These are phyloP conservation scores for Starmera amethionina DNA, from an alignment of 805 yeast genomes.

Conservation along the genomic window DNA sequence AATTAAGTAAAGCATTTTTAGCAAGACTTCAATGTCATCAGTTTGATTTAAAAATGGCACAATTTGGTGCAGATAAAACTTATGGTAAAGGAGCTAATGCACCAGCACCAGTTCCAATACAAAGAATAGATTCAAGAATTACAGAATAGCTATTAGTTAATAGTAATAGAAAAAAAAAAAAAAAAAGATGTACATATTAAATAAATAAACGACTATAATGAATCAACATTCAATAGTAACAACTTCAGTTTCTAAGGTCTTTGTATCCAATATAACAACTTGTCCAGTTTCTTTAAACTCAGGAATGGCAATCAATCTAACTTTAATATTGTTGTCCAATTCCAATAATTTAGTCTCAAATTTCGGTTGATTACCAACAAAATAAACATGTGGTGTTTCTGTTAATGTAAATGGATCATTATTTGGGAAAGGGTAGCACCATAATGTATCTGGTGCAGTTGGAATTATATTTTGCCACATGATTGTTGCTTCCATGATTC, in stretches of 20 bases:
- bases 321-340: conserved; percentile 27
- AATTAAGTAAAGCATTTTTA: conserved; percentile 42
- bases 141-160: neutral
- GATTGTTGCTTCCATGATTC: conserved; percentile 57
- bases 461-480: conserved; percentile 86
- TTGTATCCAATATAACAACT: conserved; percentile 50
- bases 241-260: conserved; percentile 44
- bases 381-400: conserved; percentile 79
- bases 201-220: neutral
- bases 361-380: conserved; percentile 73
- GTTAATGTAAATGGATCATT: conserved; percentile 73
- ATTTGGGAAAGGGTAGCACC: conserved; percentile 75
- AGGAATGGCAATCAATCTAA: conserved; percentile 61
- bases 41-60: conserved; percentile 35
- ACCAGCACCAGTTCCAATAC: conserved; percentile 40
- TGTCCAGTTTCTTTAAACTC: conserved; percentile 57
- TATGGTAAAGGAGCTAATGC: conserved; percentile 55
- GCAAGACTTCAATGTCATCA: conserved; percentile 51
- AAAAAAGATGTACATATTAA: conserved; percentile 2
- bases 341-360: conserved; percentile 38
- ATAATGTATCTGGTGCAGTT: conserved; percentile 91
- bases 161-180: neutral
- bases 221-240: conserved; percentile 21
- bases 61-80: conserved; percentile 43
- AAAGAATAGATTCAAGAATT: conserved; percentile 17